Evolutionary conservation across 2,329 filamentous ascomycete genomes (phyloP).

Genomic region (Clarireedia homoeocarpa): DNA sequence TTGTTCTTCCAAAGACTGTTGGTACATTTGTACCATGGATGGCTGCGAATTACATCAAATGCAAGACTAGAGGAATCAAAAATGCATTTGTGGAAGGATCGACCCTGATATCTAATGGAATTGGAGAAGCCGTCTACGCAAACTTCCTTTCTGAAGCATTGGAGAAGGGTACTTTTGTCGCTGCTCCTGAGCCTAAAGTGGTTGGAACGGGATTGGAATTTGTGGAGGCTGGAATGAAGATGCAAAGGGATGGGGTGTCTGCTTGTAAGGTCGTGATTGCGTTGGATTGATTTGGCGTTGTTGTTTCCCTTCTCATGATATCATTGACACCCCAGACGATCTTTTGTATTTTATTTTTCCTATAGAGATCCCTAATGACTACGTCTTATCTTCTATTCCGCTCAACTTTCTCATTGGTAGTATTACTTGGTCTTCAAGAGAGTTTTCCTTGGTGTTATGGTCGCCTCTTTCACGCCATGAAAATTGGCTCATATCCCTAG

Average conservation of each 20-base stretch:
- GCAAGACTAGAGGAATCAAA: background rate
- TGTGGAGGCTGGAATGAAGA: constrained; percentile 34
- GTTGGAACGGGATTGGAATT: constrained; percentile 35
- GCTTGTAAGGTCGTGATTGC: constrained; percentile 15
- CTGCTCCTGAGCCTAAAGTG: constrained; percentile 33
- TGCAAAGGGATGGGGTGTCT: constrained; percentile 11
- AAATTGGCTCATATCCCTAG: no score
- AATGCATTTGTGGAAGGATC: background rate
- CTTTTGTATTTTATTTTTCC: no score
- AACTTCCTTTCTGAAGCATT: constrained; percentile 33
- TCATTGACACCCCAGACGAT: no score
- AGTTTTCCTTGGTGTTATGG: no score
- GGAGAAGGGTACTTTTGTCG: constrained; percentile 27
- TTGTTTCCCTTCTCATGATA: no score
- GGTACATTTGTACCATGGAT: background rate
- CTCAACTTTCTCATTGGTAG: no score
- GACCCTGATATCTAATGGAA: constrained; percentile 2
- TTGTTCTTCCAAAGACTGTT: background rate
- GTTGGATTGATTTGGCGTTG: background rate
- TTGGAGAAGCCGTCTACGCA: constrained; percentile 27
- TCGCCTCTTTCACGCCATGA: no score
- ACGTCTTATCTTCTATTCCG: no score
- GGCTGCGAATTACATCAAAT: background rate
- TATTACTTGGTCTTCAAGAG: no score
- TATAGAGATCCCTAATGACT: no score